These are phyloP conservation scores for Staphylotrichum longicolle DNA, from an alignment of 495 filamentous ascomycete species.

Conservation along the genomic window DNA sequence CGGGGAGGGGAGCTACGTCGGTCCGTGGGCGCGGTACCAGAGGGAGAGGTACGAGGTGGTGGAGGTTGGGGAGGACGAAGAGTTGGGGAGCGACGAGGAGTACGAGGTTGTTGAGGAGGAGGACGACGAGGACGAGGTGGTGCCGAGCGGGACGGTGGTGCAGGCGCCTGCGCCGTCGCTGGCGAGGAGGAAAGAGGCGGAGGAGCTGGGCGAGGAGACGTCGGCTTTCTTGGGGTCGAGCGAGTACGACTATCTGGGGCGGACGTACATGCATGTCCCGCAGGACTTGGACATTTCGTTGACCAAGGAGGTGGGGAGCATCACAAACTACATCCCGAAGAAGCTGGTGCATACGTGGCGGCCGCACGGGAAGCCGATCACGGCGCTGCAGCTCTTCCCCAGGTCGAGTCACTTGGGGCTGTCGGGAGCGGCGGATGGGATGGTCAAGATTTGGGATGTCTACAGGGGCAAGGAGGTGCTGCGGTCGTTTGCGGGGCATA, in stretches of 20 bases:
- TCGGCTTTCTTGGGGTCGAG: conserved; percentile 84
- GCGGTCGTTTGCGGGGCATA: conserved; percentile 85
- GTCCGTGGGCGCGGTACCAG: conserved; percentile 90
- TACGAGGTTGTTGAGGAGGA: conserved; percentile 67
- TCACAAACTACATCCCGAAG: conserved; percentile 90
- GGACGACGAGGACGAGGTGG: conserved; percentile 54
- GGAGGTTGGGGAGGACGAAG: conserved; percentile 55
- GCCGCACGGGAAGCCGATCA: conserved; percentile 77
- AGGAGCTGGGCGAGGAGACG: conserved; percentile 65
- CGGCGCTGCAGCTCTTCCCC: conserved; percentile 84
- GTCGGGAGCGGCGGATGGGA: conserved; percentile 79
- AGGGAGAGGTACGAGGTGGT: conserved; percentile 59
- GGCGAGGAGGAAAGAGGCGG: conserved; percentile 55
- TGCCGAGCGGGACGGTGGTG: conserved; percentile 52
- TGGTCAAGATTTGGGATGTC: conserved; percentile 92
- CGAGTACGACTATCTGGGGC: conserved; percentile 84
- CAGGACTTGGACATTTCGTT: conserved; percentile 91
- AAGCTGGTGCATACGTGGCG: conserved; percentile 89
- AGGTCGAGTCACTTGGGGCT: conserved; percentile 81
- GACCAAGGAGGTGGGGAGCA: conserved; percentile 69
- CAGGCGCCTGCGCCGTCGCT: conserved; percentile 55
- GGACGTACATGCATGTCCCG: conserved; percentile 95
- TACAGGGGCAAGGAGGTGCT: conserved; percentile 86
- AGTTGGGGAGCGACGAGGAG: conserved; percentile 68
- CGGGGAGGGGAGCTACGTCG: conserved; percentile 81